These are phyloP conservation scores for Taphrina flavorubra DNA, from an alignment of 1,139 yeast genomes.

Conservation along the genomic window DNA sequence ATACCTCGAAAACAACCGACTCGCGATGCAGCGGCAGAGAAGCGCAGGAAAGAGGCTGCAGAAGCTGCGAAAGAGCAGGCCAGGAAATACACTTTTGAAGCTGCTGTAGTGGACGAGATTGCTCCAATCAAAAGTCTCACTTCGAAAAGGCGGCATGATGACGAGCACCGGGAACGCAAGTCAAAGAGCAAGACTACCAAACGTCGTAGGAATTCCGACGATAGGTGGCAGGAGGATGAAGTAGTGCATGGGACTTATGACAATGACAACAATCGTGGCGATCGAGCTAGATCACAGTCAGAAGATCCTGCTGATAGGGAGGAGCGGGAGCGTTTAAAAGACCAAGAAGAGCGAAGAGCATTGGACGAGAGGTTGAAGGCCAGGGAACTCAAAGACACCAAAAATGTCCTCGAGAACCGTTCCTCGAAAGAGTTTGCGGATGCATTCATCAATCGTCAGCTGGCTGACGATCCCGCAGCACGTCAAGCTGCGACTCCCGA, in stretches of 20 bases:
- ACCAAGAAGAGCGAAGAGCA: slow-evolving; percentile 50
- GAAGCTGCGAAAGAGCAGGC: slow-evolving; percentile 18
- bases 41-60: slow-evolving; percentile 29
- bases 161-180: slow-evolving; percentile 12
- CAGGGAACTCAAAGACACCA: slow-evolving; percentile 46
- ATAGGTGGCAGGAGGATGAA: slow-evolving; percentile 42
- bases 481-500: slow-evolving; percentile 49
- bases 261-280: slow-evolving; percentile 41
- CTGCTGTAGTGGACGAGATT: slow-evolving; percentile 43
- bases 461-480: slow-evolving; percentile 47
- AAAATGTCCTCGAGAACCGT: slow-evolving; percentile 42
- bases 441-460: slow-evolving; percentile 43
- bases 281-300: not conserved
- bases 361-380: slow-evolving; percentile 49
- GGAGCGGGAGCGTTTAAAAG: slow-evolving; percentile 46
- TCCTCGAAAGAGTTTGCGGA: slow-evolving; percentile 39
- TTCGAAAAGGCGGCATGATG: slow-evolving; percentile 4
- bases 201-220: slow-evolving; percentile 41
- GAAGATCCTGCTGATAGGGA: slow-evolving; percentile 29
- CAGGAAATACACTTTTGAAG: slow-evolving; percentile 42
- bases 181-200: slow-evolving; percentile 4
- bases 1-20: slow-evolving; percentile 44
- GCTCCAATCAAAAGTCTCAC: not conserved
- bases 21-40: slow-evolving; percentile 30
- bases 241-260: slow-evolving; percentile 35